Evolutionary conservation across 495 filamentous ascomycete genomes (phyloP).

Genomic region (Tuber borchii): DNA sequence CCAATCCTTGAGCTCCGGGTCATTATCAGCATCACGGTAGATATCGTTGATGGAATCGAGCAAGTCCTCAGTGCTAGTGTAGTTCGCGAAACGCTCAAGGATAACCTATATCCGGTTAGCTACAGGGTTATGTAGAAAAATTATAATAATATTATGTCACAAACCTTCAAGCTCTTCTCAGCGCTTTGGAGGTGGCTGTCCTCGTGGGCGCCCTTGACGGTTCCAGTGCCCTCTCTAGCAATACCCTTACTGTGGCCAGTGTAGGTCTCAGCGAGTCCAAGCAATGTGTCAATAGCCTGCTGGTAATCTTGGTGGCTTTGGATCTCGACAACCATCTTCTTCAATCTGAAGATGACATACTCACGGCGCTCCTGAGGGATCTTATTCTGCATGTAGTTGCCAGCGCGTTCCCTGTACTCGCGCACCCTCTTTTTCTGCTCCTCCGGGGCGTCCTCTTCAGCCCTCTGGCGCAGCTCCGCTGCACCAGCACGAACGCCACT

Average conservation of each 20-base stretch:
- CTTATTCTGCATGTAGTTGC: slow-evolving; percentile 71
- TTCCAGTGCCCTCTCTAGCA: slow-evolving; percentile 55
- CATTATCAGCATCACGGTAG: slow-evolving; percentile 83
- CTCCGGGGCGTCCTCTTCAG: slow-evolving; percentile 53
- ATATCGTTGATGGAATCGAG: slow-evolving; percentile 79
- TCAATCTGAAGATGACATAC: slow-evolving; percentile 83
- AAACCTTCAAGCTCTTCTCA: slow-evolving; percentile 69
- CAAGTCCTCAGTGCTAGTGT: slow-evolving; percentile 78
- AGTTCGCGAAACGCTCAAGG: slow-evolving; percentile 92
- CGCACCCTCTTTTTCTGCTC: slow-evolving; percentile 57
- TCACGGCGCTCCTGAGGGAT: slow-evolving; percentile 91
- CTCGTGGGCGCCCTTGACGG: slow-evolving; percentile 63
- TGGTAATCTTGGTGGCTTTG: slow-evolving; percentile 91
- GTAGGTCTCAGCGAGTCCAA: slow-evolving; percentile 80
- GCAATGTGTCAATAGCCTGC: slow-evolving; percentile 75
- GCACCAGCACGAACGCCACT: slow-evolving; percentile 49
- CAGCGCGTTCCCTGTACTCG: slow-evolving; percentile 54
- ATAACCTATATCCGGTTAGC: slow-evolving; percentile 61
- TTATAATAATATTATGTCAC: slow-evolving; percentile 25
- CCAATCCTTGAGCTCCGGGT: slow-evolving; percentile 82
- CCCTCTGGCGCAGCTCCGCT: slow-evolving; percentile 49
- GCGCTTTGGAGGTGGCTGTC: slow-evolving; percentile 57
- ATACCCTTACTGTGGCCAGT: slow-evolving; percentile 63
- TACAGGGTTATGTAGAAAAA: slow-evolving; percentile 22
- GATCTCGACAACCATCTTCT: slow-evolving; percentile 96